phyloP scores from a whole-genome alignment of 495 filamentous ascomycete genomes.

The Amniculicola lignicola region DNA sequence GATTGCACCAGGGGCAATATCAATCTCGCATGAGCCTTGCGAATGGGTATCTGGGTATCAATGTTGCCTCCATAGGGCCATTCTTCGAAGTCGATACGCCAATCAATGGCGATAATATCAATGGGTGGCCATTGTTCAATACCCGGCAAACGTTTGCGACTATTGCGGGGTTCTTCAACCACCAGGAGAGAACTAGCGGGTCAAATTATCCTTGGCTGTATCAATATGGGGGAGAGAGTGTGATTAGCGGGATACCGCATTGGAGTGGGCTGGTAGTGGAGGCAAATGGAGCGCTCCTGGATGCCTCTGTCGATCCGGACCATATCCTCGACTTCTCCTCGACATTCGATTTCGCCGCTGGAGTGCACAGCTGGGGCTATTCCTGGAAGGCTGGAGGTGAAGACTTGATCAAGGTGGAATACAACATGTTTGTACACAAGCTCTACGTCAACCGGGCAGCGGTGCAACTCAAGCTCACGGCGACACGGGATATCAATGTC shows the following conservation, averaged over 20 bases:
- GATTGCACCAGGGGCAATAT: slow-evolving; percentile 58
- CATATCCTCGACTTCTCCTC: slow-evolving; percentile 62
- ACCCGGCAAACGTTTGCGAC: slow-evolving; percentile 68
- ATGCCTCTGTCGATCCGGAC: slow-evolving; percentile 58
- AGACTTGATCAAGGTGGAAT: slow-evolving; percentile 53
- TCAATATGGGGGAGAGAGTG: slow-evolving; percentile 68
- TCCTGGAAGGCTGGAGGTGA: slow-evolving; percentile 58
- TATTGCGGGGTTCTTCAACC: slow-evolving; percentile 69
- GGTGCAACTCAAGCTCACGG: slow-evolving; percentile 55
- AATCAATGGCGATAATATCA: slow-evolving; percentile 46
- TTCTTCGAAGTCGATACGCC: slow-evolving; percentile 63
- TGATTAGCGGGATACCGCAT: slow-evolving; percentile 71
- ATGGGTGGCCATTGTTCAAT: slow-evolving; percentile 72
- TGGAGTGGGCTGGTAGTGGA: slow-evolving; percentile 62
- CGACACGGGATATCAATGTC: slow-evolving; percentile 48
- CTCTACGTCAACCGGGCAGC: slow-evolving; percentile 60
- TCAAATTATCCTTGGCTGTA: slow-evolving; percentile 71
- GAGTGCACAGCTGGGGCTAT: slow-evolving; percentile 61
- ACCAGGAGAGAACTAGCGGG: slow-evolving; percentile 58
- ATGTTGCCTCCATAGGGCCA: slow-evolving; percentile 60
- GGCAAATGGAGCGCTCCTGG: slow-evolving; percentile 54
- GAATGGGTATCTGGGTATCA: slow-evolving; percentile 54
- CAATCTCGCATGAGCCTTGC: slow-evolving; percentile 62
- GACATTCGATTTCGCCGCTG: slow-evolving; percentile 60
- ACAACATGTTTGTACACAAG: slow-evolving; percentile 61